Base-by-base conservation (phyloP, 225 moss, liverwort and hornwort species). In the Marchantia polymorpha region DNA sequence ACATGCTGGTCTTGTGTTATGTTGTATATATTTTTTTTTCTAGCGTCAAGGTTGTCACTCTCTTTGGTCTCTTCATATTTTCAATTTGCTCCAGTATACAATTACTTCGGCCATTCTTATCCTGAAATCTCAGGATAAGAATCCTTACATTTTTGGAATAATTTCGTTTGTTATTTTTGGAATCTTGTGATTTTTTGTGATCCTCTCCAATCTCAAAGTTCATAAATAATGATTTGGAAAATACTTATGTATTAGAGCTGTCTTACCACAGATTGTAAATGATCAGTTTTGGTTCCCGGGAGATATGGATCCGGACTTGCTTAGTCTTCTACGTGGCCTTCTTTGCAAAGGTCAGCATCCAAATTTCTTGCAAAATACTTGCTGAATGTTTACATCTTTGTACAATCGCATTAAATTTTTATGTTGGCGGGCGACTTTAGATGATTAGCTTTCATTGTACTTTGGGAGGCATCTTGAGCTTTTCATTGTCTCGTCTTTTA, bases 291-390 rank as follows among this genome's bases (percentile, higher is more conserved):
- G 80, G 79, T 82, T 87, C 26, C 91, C 92, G 1, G 82, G 81
- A 55, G 86, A 90, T 74, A 84, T 86, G 30, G 88, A 89, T 82
- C 86, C 85, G 59, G 88, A 89, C 72, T 88, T 96, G 12, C 87
- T 91, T 27, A 85, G 89, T 85, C 76, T 96, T 78, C 84, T 96
- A 1, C 82, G n/a, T 69, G 88, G 90, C 12, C 81, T 96, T 51
- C 91, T 96, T n/a, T 92, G 91, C 64, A 96, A 94, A 91, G 93
- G 95, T 91, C 47, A 59, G 80, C 51, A 53, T 80, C 27, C n/a
- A 7, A 14, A 50, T 20, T 76, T 50, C 59, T 22, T 5, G 20
- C 6, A 46, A 12, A 12, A 48, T 0, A 27, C 25, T 30, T 66
- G 20, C 13, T 64, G 0, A 48, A 46, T 58, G 27, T 13, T 10